These are phyloP conservation scores for Oryza longistaminata DNA, from an alignment of 176 grass and related monocot species.

Conservation along the genomic window DNA sequence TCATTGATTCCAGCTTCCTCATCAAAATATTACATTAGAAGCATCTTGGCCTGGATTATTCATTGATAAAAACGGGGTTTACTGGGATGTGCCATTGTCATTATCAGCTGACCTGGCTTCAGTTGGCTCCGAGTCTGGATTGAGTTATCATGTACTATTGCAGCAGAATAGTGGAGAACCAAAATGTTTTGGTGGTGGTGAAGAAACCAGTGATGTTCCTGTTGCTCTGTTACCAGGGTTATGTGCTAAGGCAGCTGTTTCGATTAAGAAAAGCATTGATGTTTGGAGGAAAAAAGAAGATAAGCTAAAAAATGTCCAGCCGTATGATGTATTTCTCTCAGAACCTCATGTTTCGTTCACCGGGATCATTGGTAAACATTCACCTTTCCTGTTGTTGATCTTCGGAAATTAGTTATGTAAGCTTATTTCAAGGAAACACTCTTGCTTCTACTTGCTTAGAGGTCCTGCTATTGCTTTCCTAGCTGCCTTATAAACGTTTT, in stretches of 20 bases:
- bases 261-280: slow-evolving; percentile 72
- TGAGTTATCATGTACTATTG: slow-evolving; percentile 84
- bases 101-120: slow-evolving; percentile 85
- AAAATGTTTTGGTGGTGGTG: slow-evolving; percentile 62
- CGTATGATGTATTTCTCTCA: slow-evolving; percentile 87
- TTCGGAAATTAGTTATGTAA: not conserved
- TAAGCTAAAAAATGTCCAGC: slow-evolving; percentile 87
- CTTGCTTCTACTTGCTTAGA: slow-evolving; percentile 12
- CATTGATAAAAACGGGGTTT: slow-evolving; percentile 77
- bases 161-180: slow-evolving; percentile 83
- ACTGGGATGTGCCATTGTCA: slow-evolving; percentile 86
- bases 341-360: slow-evolving; percentile 82
- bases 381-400: slow-evolving; percentile 17
- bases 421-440: slow-evolving; percentile 17
- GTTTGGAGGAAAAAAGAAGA: slow-evolving; percentile 89
- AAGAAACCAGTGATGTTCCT: slow-evolving; percentile 53
- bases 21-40: slow-evolving; percentile 72
- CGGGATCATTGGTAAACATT: slow-evolving; percentile 69
- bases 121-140: slow-evolving; percentile 67
- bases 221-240: slow-evolving; percentile 67
- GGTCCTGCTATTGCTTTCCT: not conserved
- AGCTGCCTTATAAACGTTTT: not conserved
- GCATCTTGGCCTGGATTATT: slow-evolving; percentile 84
- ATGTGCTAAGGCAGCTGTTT: slow-evolving; percentile 76
- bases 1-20: slow-evolving; percentile 62